Conservation (phyloP, 768 basidiomycete genomes). For the Saitozyma podzolica region DNA sequence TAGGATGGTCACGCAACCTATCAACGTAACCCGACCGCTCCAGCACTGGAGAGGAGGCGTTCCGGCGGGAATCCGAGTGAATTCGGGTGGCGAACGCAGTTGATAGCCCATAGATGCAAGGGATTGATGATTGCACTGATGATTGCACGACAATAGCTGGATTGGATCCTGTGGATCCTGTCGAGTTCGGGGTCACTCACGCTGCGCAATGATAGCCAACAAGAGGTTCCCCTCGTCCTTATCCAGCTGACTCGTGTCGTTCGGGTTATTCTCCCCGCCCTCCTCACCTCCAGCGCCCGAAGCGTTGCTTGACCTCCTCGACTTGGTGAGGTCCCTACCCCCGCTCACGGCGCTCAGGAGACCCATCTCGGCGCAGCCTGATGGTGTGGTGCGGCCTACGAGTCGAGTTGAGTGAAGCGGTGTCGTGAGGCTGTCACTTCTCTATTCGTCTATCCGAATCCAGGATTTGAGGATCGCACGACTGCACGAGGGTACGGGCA, state of each 20-base stretch:
- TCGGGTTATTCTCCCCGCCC: conserved; percentile 74
- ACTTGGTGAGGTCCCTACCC: neutral
- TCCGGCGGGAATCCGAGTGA: too few species aligned
- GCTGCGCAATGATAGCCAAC: conserved; percentile 79
- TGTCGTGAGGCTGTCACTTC: too few species aligned
- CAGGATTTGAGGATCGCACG: too few species aligned
- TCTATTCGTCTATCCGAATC: too few species aligned
- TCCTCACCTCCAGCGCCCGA: neutral
- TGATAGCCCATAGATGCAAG: too few species aligned
- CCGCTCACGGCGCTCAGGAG: neutral
- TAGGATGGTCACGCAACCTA: neutral
- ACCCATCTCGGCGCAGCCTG: too few species aligned
- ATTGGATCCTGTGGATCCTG: neutral
- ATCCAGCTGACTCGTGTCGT: conserved; percentile 90
- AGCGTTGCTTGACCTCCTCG: neutral
- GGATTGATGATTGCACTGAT: neutral
- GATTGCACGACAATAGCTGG: neutral
- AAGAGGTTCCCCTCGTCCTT: conserved; percentile 92
- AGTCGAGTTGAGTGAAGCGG: too few species aligned
- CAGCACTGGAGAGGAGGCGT: neutral
- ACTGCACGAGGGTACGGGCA: too few species aligned
- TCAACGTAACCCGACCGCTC: neutral
- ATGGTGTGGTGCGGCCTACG: too few species aligned
- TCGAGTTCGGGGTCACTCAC: conserved; percentile 58
- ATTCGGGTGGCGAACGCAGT: too few species aligned